Base-by-base conservation (phyloP, 164 flowering plant species). In the Umbilicus rupestris region DNA sequence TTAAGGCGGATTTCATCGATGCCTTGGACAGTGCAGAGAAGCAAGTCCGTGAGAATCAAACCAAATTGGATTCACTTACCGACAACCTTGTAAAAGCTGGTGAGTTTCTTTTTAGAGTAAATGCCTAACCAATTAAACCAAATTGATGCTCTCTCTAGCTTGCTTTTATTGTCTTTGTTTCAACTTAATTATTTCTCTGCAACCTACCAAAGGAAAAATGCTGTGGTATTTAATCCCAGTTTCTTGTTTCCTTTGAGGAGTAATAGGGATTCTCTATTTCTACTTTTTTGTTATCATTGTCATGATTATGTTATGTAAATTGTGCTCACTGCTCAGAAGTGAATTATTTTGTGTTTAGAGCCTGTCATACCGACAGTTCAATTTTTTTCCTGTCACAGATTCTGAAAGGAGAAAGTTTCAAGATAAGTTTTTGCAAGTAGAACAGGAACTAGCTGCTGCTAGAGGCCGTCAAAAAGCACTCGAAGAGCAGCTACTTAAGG, bases 401-500 rank as follows among this genome's bases (percentile, higher is more conserved):
- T 73, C 84, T 24, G 97, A 91, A 79, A 82, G 76, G 69, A 84
- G 80, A 69, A 84, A 78, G 24, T 84, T 81, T 52, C 80, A 75
- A 68, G 92, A 89, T 68, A 79, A 78, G 31, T 75, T 84, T 39
- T 74, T 74, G 10, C 76, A 84, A 69, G 73, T 79, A 8, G 95
- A 91, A 63, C 97, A 94, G 75, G 97, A 94, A 69, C 92, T 94
- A 66, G 92, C 97, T 73, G 99, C 96, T 83, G 82, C 89, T n/a
- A 85, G 74, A 77, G 87, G 87, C 10, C 90, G 96, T 63, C 94
- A 94, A 72, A 80, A 81, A 52, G 82, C 81, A 3, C 70, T 91
- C 58, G 90, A 91, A 60, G 84, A 84, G 66, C 92, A 84, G 78
- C 82, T 87, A 20, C 39, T 86, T 78, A 87, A 85, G 77, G 97